Evolutionary conservation across 345 rosid species (phyloP), one percentile per base, ranked within the genome.

Genomic region (Jatropha curcas): DNA sequence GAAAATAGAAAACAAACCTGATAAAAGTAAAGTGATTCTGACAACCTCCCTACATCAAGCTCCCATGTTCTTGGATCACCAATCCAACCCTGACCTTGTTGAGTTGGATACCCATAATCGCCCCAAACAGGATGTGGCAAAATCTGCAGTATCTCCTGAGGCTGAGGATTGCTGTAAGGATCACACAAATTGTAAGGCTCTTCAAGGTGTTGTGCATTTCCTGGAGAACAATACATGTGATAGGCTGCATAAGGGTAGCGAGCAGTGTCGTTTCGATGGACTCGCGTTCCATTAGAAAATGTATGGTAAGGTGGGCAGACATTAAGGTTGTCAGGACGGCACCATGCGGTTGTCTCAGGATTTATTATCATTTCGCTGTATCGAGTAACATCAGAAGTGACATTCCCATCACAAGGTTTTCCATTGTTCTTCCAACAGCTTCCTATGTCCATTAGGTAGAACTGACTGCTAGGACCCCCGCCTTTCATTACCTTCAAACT

Each of bases 341-440:
- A 77, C 80, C 80, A 77, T 8, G 80, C 58, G 39, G n/a, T 77
- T 45, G 19, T 65, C 11, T 65, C 65, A 1, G 72, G 76, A 53
- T 77, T 77, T 37, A 77, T 71, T 61, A 77, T 77, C 80, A 77
- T 77, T 60, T 71, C 80, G 25, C 72, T 77, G 76, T 77, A 77
- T 20, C 80, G 67, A 14, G 76, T 77, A 33, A 65, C 76, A 13
- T 77, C 76, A 1, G 76, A 45, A 33, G 68, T 77, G 4, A 77
- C 80, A 59, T 77, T 41, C 0, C 80, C 76, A 65, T 77, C 76
- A 43, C 80, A 71, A 48, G 76, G 76, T 52, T 71, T 60, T 59
- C 76, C 75, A 20, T 71, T 65, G 80, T 77, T 77, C 71, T 77
- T 77, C 80, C 80, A 77, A 59, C 80, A 76, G 60, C 79, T 71